These are phyloP conservation scores for Dryadomyces quercus-mongolicae DNA, from an alignment of 2,329 filamentous ascomycete genomes.

Conservation along the genomic window DNA sequence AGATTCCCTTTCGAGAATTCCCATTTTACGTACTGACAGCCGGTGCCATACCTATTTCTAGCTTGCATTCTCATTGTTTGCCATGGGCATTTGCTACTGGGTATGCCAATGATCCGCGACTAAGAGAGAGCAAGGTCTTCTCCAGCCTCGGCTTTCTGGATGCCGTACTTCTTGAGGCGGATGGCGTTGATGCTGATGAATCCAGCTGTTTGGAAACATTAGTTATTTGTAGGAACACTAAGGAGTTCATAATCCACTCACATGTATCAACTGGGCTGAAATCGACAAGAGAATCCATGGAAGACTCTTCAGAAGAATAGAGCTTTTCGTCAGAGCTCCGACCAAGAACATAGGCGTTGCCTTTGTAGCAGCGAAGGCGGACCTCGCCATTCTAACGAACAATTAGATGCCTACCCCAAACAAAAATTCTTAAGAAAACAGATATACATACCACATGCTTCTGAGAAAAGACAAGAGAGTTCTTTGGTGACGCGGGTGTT, in stretches of 20 bases:
- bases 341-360: conserved; percentile 31
- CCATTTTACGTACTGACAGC: background rate
- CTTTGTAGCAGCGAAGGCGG: conserved; percentile 26
- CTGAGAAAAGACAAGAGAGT: conserved; percentile 49
- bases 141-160: conserved; percentile 25
- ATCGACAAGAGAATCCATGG: conserved; percentile 36
- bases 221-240: background rate
- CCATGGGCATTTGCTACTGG: too few species aligned
- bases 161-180: conserved; percentile 44
- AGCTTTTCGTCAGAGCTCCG: conserved; percentile 35
- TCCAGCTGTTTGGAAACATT: conserved; percentile 17
- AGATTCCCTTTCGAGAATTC: too few species aligned
- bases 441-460: conserved; percentile 27
- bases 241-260: background rate
- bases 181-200: conserved; percentile 62
- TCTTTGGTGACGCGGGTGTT: conserved; percentile 16
- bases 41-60: background rate
- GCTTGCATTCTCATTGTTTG: background rate
- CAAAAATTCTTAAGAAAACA: too few species aligned
- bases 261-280: conserved; percentile 28
- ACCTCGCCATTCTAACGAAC: conserved; percentile 22
- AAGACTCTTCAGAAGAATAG: conserved; percentile 35
- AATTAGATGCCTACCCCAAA: background rate
- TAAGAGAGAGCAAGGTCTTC: conserved; percentile 14
- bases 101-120: background rate